These are phyloP conservation scores for Schwanniomyces polymorphus DNA, from an alignment of 805 yeast genomes.

Conservation along the genomic window DNA sequence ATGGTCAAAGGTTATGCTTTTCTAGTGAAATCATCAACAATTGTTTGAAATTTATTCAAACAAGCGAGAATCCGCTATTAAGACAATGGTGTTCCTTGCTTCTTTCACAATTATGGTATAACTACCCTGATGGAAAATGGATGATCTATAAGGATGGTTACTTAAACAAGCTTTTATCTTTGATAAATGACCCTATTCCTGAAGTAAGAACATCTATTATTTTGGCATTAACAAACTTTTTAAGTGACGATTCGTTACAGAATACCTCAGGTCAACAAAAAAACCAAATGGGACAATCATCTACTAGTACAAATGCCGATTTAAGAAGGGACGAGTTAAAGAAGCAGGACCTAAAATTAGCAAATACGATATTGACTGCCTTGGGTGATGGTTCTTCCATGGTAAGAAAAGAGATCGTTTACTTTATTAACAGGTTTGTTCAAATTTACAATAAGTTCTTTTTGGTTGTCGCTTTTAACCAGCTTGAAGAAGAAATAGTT, in stretches of 20 bases:
- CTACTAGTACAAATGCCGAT: slow-evolving; percentile 22
- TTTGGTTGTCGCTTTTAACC: slow-evolving; percentile 82
- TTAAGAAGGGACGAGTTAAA: slow-evolving; percentile 48
- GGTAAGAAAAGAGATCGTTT: slow-evolving; percentile 82
- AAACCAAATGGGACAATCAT: slow-evolving; percentile 11
- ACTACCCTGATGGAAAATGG: slow-evolving; percentile 72
- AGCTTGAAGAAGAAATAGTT: slow-evolving; percentile 76
- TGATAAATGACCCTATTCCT: slow-evolving; percentile 87
- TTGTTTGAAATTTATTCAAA: slow-evolving; percentile 62
- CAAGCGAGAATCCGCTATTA: slow-evolving; percentile 78
- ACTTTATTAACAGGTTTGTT: slow-evolving; percentile 74
- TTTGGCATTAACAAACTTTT: slow-evolving; percentile 67
- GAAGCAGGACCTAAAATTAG: slow-evolving; percentile 69
- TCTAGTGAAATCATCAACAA: slow-evolving; percentile 71
- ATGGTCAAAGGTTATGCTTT: slow-evolving; percentile 79
- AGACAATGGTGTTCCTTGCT: slow-evolving; percentile 91
- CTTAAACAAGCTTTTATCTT: slow-evolving; percentile 51
- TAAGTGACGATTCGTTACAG: slow-evolving; percentile 40
- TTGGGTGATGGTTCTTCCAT: slow-evolving; percentile 87
- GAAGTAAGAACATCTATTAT: slow-evolving; percentile 89
- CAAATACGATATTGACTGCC: slow-evolving; percentile 63
- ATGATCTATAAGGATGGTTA: slow-evolving; percentile 66
- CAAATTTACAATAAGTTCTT: slow-evolving; percentile 70
- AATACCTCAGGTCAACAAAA: slow-evolving; percentile 14
- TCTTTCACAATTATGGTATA: slow-evolving; percentile 72